Evolutionary conservation across 495 filamentous ascomycete genomes (phyloP).

Genomic region (Hyaloscypha bicolor): DNA sequence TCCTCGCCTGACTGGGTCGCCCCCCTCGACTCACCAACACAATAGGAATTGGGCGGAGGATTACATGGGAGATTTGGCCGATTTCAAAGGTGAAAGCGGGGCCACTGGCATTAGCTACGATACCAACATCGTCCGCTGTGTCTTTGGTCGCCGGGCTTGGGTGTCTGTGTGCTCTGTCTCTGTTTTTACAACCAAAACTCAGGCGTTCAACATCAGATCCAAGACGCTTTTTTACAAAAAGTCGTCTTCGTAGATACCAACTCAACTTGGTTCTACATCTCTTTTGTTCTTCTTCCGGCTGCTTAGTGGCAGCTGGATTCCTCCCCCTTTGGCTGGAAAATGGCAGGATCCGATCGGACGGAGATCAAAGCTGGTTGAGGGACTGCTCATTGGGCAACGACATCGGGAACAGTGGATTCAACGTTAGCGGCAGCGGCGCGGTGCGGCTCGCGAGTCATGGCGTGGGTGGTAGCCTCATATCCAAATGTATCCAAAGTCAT

Average conservation of each 20-base stretch:
- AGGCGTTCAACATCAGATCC: conserved; percentile 77
- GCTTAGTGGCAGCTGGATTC: conserved; percentile 20
- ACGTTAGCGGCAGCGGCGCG: background rate
- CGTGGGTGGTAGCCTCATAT: conserved; percentile 1
- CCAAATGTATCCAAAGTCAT: conserved; percentile 5
- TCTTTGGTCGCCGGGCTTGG: conserved; percentile 39
- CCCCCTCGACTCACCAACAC: conserved; percentile 4
- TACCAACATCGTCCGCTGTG: conserved; percentile 54
- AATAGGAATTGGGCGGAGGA: conserved; percentile 5
- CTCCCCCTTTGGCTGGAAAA: background rate
- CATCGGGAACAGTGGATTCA: background rate
- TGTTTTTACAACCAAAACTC: conserved; percentile 84
- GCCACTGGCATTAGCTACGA: conserved; percentile 42
- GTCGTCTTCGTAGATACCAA: conserved; percentile 61
- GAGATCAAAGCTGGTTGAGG: background rate
- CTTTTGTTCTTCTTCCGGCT: conserved; percentile 28
- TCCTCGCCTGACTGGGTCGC: conserved; percentile 20
- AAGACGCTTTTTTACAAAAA: conserved; percentile 55
- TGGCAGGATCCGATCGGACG: background rate
- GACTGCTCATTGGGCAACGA: conserved; percentile 6
- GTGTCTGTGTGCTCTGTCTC: conserved; percentile 58
- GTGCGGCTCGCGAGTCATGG: conserved; percentile 1
- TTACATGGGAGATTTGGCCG: conserved; percentile 21
- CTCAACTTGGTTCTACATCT: conserved; percentile 66
- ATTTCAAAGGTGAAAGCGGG: conserved; percentile 39